phyloP scores from a whole-genome alignment of 106 monocot genomes.

The Alisma plantagoaquatica region DNA sequence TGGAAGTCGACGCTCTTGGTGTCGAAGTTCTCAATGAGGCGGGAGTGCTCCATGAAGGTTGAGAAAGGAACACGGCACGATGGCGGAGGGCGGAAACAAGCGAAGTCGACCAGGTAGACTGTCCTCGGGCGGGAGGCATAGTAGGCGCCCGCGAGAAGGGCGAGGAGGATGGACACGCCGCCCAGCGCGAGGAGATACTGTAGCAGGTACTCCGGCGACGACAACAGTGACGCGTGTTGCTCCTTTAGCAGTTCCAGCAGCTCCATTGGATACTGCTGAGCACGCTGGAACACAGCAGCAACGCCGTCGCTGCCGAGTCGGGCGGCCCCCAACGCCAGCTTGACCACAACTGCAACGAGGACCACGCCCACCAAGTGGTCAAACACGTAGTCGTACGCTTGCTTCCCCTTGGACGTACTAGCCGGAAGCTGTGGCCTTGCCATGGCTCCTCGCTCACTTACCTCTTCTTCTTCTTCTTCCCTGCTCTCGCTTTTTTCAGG shows the following conservation, averaged over 20 bases:
- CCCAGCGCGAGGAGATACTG: slow-evolving; percentile 3
- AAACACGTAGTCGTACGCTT: slow-evolving; percentile 63
- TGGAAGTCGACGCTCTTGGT: slow-evolving; percentile 15
- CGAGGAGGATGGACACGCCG: not conserved
- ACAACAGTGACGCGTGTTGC: too few species aligned
- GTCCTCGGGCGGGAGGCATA: slow-evolving; percentile 14
- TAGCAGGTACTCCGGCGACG: too few species aligned
- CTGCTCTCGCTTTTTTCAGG: not conserved
- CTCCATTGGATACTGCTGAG: too few species aligned
- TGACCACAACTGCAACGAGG: not conserved
- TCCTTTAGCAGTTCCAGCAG: too few species aligned
- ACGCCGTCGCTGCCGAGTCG: not conserved
- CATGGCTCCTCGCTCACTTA: not conserved
- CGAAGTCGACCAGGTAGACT: slow-evolving; percentile 19
- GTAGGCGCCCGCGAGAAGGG: slow-evolving; percentile 6
- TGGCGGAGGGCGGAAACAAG: slow-evolving; percentile 17
- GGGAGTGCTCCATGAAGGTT: slow-evolving; percentile 23
- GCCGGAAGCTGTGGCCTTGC: not conserved
- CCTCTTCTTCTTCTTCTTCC: not conserved
- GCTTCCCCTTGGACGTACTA: slow-evolving; percentile 77
- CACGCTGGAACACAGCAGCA: not conserved
- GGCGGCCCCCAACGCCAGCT: not conserved
- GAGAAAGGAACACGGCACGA: slow-evolving; percentile 19
- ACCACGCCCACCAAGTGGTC: slow-evolving; percentile 45
- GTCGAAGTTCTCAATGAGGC: slow-evolving; percentile 15